A percentile compares a stretch with the other conserved stretches of the same genome.
Evolutionary conservation across 2,329 filamentous ascomycete genomes (phyloP).

Genomic region (Paraphaeosphaeria sporulosa): DNA sequence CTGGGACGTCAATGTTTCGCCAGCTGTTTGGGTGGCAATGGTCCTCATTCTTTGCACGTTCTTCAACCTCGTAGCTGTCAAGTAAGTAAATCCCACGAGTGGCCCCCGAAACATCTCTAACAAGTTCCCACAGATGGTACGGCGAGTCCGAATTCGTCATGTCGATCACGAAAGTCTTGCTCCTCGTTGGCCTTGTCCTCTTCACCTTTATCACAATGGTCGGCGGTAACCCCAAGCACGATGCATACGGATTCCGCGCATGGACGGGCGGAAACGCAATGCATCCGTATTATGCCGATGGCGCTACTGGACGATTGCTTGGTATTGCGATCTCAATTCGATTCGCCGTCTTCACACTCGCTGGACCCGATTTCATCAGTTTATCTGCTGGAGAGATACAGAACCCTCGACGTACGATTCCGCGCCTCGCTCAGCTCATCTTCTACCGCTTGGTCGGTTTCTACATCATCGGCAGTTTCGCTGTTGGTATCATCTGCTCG

Average conservation of each 20-base stretch:
- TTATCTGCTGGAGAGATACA: constrained; percentile 45
- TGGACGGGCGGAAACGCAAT: constrained; percentile 68
- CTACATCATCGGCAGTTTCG: constrained; percentile 57
- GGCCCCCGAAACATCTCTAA: neutral
- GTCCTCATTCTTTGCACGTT: constrained; percentile 43
- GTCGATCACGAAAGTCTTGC: constrained; percentile 58
- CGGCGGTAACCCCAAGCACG: constrained; percentile 43
- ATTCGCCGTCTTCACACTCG: constrained; percentile 57
- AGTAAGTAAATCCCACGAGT: neutral
- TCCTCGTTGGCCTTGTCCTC: constrained; percentile 42
- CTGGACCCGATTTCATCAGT: constrained; percentile 46
- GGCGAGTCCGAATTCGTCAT: constrained; percentile 59
- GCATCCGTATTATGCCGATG: constrained; percentile 58
- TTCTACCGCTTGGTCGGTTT: constrained; percentile 63
- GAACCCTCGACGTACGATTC: constrained; percentile 54
- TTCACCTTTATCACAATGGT: constrained; percentile 42
- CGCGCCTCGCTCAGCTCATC: constrained; percentile 61
- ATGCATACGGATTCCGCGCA: constrained; percentile 66
- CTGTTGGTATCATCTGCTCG: constrained; percentile 1
- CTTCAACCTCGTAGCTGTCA: constrained; percentile 46
- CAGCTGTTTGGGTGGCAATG: constrained; percentile 44
- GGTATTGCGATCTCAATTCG: constrained; percentile 64
- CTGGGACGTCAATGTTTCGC: constrained; percentile 42
- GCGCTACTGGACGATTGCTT: constrained; percentile 68
- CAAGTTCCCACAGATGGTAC: constrained; percentile 28